Base-by-base conservation (phyloP, 257 asterid species). In the Capsicum chinense region DNA sequence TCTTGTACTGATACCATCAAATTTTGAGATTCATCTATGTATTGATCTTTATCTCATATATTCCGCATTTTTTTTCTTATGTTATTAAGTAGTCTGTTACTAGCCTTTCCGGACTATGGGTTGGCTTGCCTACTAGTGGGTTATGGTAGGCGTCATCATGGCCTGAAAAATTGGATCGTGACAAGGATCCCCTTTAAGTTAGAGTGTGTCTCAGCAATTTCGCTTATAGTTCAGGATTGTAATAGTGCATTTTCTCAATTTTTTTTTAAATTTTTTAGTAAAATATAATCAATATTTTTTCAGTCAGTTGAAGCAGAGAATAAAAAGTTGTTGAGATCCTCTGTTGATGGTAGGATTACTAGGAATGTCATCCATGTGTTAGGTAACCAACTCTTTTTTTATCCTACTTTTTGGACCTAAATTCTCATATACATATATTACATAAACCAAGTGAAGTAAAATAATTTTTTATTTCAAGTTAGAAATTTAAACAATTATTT, bases 251-350 rank as follows among this genome's bases (percentile, higher is more conserved):
- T 26, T 26, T 26, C 33, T 26, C 33, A 26, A 26, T 26, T 26
- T 26, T 26, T 26, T 26, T 26, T 26, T 26, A 26, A 26, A 26
- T 9, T 8, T 80, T 37, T 16, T 80, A 35, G n/a, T 80, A 54
- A 14, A 14, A 26, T 5, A 15, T 54, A 17, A 79, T 37, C 76
- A 84, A 71, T 7, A 44, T n/a, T 87, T 86, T 88, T 3, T 17
- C 26, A 90, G 85, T 80, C 44, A 86, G 83, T 84, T 79, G 68
- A 85, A 80, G 62, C 37, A 52, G 35, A 35, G 79, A 84, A n/a
- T 47, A 58, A 57, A 84, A 35, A 79, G 83, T 80, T 69, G 93
- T 89, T 88, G 82, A 90, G 97, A 94, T 91, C 98, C 93, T 76
- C 48, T 85, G 86, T 83, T 84, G 19, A 37, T 67, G 89, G 91